Evolutionary conservation across 768 basidiomycete genomes (phyloP).

Genomic region (Rhodotorula graminis): DNA sequence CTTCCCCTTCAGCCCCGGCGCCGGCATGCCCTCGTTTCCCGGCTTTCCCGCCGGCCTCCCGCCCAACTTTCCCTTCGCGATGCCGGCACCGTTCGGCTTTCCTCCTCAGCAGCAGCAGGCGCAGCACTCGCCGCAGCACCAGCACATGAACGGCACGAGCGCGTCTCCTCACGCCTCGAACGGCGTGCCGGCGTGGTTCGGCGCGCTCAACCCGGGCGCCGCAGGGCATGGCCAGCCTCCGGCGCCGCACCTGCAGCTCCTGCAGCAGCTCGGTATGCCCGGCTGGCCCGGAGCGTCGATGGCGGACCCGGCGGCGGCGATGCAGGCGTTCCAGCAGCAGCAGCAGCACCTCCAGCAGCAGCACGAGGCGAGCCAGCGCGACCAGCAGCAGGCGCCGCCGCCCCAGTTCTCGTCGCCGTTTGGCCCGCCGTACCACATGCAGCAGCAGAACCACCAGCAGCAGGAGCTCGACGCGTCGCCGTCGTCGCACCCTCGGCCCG

Average conservation of each 20-base stretch:
- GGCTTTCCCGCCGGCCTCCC: background rate
- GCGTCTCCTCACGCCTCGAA: background rate
- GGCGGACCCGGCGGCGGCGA: background rate
- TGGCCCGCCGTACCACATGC: too few relatives aligned
- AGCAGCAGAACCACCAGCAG: background rate
- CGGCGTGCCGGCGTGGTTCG: constrained; percentile 33
- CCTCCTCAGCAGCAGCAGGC: background rate
- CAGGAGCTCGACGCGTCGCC: background rate
- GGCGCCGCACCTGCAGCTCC: constrained; percentile 1
- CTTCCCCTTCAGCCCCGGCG: background rate
- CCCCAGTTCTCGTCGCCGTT: background rate
- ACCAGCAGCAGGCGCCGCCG: background rate
- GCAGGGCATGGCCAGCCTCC: too few relatives aligned
- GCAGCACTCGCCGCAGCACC: background rate
- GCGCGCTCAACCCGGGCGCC: constrained; percentile 1
- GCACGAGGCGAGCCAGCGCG: constrained; percentile 4
- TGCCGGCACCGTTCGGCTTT: background rate
- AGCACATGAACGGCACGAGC: background rate
- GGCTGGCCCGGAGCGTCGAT: background rate
- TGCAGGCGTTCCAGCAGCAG: background rate
- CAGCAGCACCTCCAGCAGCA: constrained; percentile 6
- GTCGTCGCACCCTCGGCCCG: background rate
- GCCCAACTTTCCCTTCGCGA: background rate
- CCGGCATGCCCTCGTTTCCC: background rate
- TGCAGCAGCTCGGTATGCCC: background rate